Conservation (phyloP, 345 rosid species). For the Noccaea caerulescens region DNA sequence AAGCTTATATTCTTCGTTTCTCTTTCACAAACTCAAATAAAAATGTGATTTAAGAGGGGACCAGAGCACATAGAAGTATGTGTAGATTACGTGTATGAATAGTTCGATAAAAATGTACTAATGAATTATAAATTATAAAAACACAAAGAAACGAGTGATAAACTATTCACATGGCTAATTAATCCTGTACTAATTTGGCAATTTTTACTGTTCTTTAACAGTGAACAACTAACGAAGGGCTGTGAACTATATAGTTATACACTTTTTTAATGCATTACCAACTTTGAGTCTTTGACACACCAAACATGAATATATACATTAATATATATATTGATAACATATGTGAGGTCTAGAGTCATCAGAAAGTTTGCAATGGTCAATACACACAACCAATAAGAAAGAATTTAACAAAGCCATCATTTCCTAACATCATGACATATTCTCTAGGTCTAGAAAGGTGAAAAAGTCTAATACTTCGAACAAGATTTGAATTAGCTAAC, state of each 20-base stretch:
- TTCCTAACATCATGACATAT: constrained; percentile 15
- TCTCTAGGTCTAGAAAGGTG: constrained; percentile 9
- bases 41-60: neutral
- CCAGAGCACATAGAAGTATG: constrained; percentile 3
- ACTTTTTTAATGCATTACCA: constrained; percentile 28
- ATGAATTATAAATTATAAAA: constrained; percentile 16
- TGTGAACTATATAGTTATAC: constrained; percentile 33
- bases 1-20: constrained; percentile 3
- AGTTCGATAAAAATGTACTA: constrained; percentile 1
- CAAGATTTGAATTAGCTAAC: constrained; percentile 13
- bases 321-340: constrained; percentile 26
- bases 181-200: constrained; percentile 42
- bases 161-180: constrained; percentile 40
- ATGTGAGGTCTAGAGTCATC: constrained; percentile 1
- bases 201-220: constrained; percentile 38
- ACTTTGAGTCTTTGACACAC: constrained; percentile 28
- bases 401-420: constrained; percentile 6
- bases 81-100: constrained; percentile 31
- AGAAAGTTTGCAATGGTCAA: constrained; percentile 26
- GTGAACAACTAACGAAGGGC: constrained; percentile 44
- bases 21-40: constrained; percentile 6
- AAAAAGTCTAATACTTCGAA: constrained; percentile 34
- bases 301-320: constrained; percentile 19
- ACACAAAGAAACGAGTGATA: constrained; percentile 6
- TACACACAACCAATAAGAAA: constrained; percentile 10